These are phyloP conservation scores for Centrapalus pauciflorus DNA, from an alignment of 129 eudicot species.

Conservation along the genomic window DNA sequence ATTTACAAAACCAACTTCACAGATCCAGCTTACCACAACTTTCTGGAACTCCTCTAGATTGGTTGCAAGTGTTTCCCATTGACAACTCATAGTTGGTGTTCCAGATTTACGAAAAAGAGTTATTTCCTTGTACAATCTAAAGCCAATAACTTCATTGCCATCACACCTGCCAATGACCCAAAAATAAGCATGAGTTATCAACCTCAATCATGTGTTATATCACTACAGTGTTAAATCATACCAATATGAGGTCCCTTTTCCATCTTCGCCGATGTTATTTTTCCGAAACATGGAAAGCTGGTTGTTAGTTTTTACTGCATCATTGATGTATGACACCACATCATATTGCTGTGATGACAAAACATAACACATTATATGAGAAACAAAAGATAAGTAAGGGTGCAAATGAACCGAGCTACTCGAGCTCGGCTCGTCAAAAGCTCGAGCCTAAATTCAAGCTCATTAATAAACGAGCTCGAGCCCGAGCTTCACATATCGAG, in stretches of 20 bases:
- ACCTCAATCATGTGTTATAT: not conserved
- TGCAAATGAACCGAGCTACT: too few species aligned
- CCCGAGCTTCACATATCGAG: too few species aligned
- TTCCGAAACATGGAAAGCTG: conserved; percentile 54
- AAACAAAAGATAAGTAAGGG: not conserved
- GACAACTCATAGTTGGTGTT: conserved; percentile 14
- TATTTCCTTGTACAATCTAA: conserved; percentile 76
- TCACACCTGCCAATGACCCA: conserved; percentile 55
- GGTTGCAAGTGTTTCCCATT: conserved; percentile 91
- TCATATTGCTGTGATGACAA: conserved; percentile 69
- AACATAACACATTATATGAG: conserved; percentile 4
- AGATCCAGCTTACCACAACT: conserved; percentile 52
- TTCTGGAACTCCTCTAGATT: conserved; percentile 66
- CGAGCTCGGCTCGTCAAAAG: too few species aligned
- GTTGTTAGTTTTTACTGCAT: conserved; percentile 43
- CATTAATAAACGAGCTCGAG: too few species aligned
- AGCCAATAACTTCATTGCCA: conserved; percentile 58
- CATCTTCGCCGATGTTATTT: conserved; percentile 52
- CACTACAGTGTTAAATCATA: conserved; percentile 13
- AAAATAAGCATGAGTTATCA: not conserved
- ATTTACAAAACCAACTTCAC: conserved; percentile 2
- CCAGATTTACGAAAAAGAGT: conserved; percentile 23
- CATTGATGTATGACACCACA: conserved; percentile 45
- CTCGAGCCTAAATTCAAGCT: too few species aligned
- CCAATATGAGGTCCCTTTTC: conserved; percentile 68